Evolutionary conservation across 371 early-diverging fungal genomes (phyloP), one percentile per base, ranked within the genome.

Genomic region (Actinomortierella wolfii): DNA sequence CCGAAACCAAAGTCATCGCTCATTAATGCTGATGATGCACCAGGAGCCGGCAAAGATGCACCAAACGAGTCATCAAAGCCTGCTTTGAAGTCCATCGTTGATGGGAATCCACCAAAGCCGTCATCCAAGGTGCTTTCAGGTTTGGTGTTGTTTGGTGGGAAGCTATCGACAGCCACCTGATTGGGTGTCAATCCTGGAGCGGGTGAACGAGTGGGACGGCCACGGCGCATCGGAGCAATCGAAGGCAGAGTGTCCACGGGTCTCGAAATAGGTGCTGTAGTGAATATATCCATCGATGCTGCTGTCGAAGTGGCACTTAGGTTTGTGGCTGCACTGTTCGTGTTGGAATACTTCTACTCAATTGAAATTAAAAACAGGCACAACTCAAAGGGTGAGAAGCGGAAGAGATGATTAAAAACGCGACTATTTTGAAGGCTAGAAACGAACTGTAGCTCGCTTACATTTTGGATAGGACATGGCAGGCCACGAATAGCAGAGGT

Each of bases 151-250:
- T 42, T 44, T 14, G 47, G 9, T 43, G 55, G 57, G n/a, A n/a
- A n/a, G n/a, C n/a, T n/a, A n/a, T n/a, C n/a, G n/a, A n/a, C n/a
- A n/a, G n/a, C n/a, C n/a, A n/a, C n/a, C 15, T 41, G 29, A 15
- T 46, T 15, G 0, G 66, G 50, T 7, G 56, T 34, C 4, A 29
- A 29, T 49, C 66, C 25, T 59, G 54, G n/a, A 55, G 67, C 53
- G 2, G 56, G 71, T 40, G 62, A 45, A 14, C 83, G 76, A 5
- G 81, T 78, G 14, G 89, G 90, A 14, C 91, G 81, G 41, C 91
- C 91, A 54, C 91, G 81, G 18, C 91, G 81, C 91, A 91, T 91
- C 3, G 91, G 90, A 34, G 80, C 81, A 46, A 89, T 85, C 20
- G 79, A 55, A 57, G 78, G 81, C 51, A 80, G 79, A 52, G 60